phyloP scores from a whole-genome alignment of 352 stramenopile species.

The Phytophthora uliginosa region DNA sequence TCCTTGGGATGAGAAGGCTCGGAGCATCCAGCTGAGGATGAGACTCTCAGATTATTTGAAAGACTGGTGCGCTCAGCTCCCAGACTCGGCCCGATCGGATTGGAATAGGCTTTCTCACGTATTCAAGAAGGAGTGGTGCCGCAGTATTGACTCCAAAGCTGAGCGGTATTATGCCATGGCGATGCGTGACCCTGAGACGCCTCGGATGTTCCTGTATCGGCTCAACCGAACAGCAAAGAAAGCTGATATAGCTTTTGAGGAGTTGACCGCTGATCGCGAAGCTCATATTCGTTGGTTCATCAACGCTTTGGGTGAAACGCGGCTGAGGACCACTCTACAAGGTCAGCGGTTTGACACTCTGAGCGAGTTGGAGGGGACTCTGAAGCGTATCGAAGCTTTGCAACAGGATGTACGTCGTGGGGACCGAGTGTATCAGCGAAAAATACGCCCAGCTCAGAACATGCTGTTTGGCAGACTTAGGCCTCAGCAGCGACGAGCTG shows the following conservation, averaged over 20 bases:
- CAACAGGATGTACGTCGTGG: background rate
- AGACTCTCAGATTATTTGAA: background rate
- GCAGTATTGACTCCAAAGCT: background rate
- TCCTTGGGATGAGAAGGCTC: too few relatives aligned
- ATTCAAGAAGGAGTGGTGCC: background rate
- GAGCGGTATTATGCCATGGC: background rate
- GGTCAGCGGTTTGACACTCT: background rate
- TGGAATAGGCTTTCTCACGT: background rate
- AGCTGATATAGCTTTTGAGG: background rate
- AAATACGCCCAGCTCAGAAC: background rate
- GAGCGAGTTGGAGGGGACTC: background rate
- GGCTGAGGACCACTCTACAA: background rate
- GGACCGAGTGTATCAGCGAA: background rate
- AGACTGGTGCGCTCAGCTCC: background rate
- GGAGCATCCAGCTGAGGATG: too few relatives aligned
- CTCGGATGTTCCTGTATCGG: background rate
- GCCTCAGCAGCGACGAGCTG: background rate
- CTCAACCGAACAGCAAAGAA: background rate
- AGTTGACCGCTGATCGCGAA: background rate
- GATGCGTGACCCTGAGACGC: background rate
- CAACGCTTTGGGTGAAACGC: background rate
- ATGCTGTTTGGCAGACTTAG: slow-evolving; percentile 2
- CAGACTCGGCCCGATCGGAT: background rate
- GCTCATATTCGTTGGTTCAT: background rate
- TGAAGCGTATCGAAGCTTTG: background rate